A percentile compares a stretch with the other conserved stretches of the same genome.
These are phyloP conservation scores for Fusarium chuoi DNA, from an alignment of 2,329 filamentous ascomycete species.

Conservation along the genomic window DNA sequence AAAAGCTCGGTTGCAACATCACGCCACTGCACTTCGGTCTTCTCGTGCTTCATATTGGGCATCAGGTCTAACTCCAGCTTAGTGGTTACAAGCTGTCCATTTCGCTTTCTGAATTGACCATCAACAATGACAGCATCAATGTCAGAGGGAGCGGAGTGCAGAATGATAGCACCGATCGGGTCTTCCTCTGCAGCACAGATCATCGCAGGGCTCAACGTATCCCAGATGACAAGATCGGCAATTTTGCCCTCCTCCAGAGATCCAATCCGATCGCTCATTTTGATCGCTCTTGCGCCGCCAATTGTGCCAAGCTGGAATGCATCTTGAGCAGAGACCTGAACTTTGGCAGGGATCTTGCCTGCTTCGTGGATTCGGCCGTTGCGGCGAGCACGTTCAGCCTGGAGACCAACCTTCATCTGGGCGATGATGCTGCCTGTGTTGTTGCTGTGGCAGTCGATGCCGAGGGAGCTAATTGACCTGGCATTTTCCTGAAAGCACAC, in stretches of 20 bases:
- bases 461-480: neutral
- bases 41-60: neutral
- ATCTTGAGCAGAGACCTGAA: neutral
- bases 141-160: neutral
- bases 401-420: conserved; percentile 7
- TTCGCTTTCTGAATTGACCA: conserved; percentile 10
- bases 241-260: conserved; percentile 4
- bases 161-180: conserved; percentile 1
- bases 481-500: conserved; percentile 14
- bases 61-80: neutral
- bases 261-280: neutral
- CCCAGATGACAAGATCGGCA: conserved; percentile 7
- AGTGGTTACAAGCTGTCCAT: neutral
- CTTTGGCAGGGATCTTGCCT: neutral
- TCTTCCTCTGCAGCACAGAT: conserved; percentile 8
- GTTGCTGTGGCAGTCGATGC: conserved; percentile 7
- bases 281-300: neutral
- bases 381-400: conserved; percentile 1
- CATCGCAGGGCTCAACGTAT: conserved; percentile 2
- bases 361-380: neutral
- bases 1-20: conserved; percentile 1
- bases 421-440: neutral
- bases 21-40: neutral
- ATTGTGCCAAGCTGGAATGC: conserved; percentile 7
- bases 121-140: conserved; percentile 10